phyloP scores from a whole-genome alignment of 495 filamentous ascomycete genomes.

The Lophiostoma macrostomum region DNA sequence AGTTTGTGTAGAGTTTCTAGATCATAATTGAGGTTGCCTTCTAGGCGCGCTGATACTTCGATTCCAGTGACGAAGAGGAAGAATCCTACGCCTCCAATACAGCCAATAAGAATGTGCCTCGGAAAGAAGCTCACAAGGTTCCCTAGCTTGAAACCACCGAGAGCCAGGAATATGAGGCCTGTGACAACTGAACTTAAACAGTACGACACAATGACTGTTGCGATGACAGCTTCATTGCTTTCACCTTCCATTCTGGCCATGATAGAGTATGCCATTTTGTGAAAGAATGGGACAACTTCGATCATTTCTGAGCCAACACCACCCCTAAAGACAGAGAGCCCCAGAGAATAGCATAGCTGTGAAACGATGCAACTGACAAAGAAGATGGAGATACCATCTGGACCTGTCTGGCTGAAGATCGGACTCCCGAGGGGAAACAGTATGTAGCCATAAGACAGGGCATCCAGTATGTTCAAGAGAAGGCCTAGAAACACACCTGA shows the following conservation, averaged over 20 bases:
- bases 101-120: constrained; percentile 91
- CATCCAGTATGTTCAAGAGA: constrained; percentile 89
- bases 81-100: constrained; percentile 97
- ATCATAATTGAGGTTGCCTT: constrained; percentile 78
- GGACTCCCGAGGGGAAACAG: constrained; percentile 85
- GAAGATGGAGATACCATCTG: constrained; percentile 96
- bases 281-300: constrained; percentile 95
- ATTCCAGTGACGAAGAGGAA: constrained; percentile 89
- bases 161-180: constrained; percentile 82
- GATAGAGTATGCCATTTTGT: constrained; percentile 93
- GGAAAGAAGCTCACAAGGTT: constrained; percentile 95
- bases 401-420: constrained; percentile 76
- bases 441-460: constrained; percentile 89
- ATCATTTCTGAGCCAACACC: constrained; percentile 98
- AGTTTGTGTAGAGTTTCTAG: constrained; percentile 71
- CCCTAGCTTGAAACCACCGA: constrained; percentile 81
- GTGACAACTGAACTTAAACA: constrained; percentile 89
- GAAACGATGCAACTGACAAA: constrained; percentile 96
- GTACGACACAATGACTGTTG: constrained; percentile 88
- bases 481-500: constrained; percentile 87
- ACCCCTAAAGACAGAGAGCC: constrained; percentile 83
- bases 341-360: constrained; percentile 83
- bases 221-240: constrained; percentile 78
- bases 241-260: constrained; percentile 72
- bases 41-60: constrained; percentile 87